A percentile compares a stretch with the other conserved stretches of the same genome.
Evolutionary conservation across 139 green algal genomes (phyloP).

Genomic region (Chlamydomonas applanata): DNA sequence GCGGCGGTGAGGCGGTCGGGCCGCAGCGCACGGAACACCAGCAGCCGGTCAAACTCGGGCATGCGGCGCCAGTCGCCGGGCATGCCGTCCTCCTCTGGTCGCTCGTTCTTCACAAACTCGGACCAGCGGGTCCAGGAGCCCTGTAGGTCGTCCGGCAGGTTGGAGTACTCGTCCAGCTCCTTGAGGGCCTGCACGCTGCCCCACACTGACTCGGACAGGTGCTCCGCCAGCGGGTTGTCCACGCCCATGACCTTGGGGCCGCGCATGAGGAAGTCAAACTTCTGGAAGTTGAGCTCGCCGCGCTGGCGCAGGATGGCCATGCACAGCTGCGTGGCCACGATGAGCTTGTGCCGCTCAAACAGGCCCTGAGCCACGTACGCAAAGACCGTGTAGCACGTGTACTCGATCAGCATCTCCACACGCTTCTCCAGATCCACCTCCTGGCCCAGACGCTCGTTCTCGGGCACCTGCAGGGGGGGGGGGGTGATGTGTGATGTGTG

Average conservation of each 20-base stretch:
- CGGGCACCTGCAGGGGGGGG: constrained; percentile 43
- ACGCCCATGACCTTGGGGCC: constrained; percentile 69
- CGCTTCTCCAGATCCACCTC: constrained; percentile 62
- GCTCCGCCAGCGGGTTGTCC: constrained; percentile 81
- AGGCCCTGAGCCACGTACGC: constrained; percentile 78
- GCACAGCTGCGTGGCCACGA: constrained; percentile 85
- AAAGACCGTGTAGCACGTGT: constrained; percentile 70
- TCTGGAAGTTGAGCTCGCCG: constrained; percentile 68
- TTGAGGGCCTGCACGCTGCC: constrained; percentile 59
- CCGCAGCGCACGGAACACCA: constrained; percentile 67
- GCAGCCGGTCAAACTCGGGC: constrained; percentile 70
- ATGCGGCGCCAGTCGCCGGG: constrained; percentile 93
- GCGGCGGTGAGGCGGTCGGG: constrained; percentile 84
- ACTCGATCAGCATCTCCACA: constrained; percentile 76
- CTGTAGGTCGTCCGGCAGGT: constrained; percentile 82
- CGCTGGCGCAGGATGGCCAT: constrained; percentile 73
- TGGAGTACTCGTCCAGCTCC: constrained; percentile 80
- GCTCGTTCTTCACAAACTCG: constrained; percentile 89
- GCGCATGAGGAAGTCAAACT: constrained; percentile 84
- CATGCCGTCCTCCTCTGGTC: constrained; percentile 86
- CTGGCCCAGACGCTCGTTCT: constrained; percentile 29
- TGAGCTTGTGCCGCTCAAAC: constrained; percentile 94
- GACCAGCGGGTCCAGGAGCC: constrained; percentile 82
- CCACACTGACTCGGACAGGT: constrained; percentile 68
- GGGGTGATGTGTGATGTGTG: too few species aligned